phyloP scores from a whole-genome alignment of 169 alveolate genomes.

The Blepharisma undulans region DNA sequence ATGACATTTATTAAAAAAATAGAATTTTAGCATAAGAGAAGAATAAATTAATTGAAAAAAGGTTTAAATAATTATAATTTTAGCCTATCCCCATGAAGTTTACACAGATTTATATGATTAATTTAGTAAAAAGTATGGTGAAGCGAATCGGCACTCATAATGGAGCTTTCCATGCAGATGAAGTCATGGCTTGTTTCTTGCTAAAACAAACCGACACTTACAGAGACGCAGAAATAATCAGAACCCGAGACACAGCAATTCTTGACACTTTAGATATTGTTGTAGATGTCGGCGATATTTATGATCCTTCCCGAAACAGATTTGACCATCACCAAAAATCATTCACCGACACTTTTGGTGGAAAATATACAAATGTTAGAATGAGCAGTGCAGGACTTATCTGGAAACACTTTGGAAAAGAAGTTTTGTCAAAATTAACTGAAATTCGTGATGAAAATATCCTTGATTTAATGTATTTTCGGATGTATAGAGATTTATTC shows the following conservation, averaged over 20 bases:
- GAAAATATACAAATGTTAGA: conserved; percentile 37
- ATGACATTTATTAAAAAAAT: not conserved
- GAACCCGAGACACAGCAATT: conserved; percentile 75
- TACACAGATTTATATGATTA: not conserved
- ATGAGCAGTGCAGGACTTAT: conserved; percentile 77
- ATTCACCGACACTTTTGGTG: conserved; percentile 60
- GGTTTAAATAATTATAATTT: too few relatives aligned
- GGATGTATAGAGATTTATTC: conserved; percentile 62
- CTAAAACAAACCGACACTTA: conserved; percentile 60
- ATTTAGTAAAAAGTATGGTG: not conserved
- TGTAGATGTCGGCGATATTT: conserved; percentile 76
- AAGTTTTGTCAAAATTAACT: conserved; percentile 53
- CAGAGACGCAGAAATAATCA: conserved; percentile 53
- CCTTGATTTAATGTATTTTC: conserved; percentile 41
- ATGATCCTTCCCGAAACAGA: conserved; percentile 61
- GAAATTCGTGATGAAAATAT: not conserved
- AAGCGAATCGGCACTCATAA: conserved; percentile 67
- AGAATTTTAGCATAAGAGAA: too few relatives aligned
- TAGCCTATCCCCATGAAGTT: not conserved
- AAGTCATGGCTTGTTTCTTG: conserved; percentile 73
- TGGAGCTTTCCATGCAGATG: conserved; percentile 75
- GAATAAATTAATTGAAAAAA: too few relatives aligned
- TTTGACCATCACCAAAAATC: conserved; percentile 82
- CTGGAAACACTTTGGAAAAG: conserved; percentile 80
- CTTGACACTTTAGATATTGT: conserved; percentile 66